phyloP scores from a whole-genome alignment of 768 basidiomycete species.

The Epithele typhae region DNA sequence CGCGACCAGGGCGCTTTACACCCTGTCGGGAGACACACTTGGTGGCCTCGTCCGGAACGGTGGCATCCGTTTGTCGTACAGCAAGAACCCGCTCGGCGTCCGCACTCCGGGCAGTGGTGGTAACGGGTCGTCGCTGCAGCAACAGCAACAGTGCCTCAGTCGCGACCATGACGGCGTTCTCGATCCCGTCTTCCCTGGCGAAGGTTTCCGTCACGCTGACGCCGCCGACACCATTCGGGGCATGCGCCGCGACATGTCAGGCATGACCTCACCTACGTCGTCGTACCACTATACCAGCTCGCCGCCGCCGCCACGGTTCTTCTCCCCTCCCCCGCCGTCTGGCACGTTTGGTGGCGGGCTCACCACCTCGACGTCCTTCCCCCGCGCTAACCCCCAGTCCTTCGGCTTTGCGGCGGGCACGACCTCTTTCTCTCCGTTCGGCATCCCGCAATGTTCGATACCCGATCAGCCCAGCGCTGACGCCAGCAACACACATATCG shows the following conservation, averaged over 20 bases:
- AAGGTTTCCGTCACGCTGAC: constrained; percentile 17
- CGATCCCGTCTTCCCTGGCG: constrained; percentile 3
- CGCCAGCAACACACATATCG: constrained; percentile 23
- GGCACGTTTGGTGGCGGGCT: constrained; percentile 16
- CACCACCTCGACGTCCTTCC: constrained; percentile 19
- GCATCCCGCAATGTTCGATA: constrained; percentile 29
- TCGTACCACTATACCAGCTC: constrained; percentile 31
- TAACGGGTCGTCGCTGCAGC: constrained; percentile 12
- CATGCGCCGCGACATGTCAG: constrained; percentile 24
- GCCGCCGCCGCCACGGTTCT: constrained; percentile 33
- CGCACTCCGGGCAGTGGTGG: constrained; percentile 63
- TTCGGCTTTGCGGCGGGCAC: constrained; percentile 21
- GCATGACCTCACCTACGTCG: constrained; percentile 28
- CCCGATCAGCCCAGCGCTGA: constrained; percentile 29
- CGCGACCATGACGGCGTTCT: constrained; percentile 5
- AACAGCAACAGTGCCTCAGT: constrained; percentile 19
- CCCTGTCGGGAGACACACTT: constrained; percentile 88
- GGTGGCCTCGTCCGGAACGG: constrained; percentile 90
- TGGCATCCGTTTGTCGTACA: constrained; percentile 95
- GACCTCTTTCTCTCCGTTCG: constrained; percentile 32
- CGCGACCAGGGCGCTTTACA: constrained; percentile 84
- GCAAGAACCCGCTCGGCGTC: constrained; percentile 96
- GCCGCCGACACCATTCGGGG: constrained; percentile 19
- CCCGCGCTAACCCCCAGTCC: constrained; percentile 22
- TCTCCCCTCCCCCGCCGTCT: constrained; percentile 29